Percentiles rank a stretch among this genome's conserved stretches.
Evolutionary conservation across 2,329 filamentous ascomycete species (phyloP).

Genomic region (Cladosporium sp.): DNA sequence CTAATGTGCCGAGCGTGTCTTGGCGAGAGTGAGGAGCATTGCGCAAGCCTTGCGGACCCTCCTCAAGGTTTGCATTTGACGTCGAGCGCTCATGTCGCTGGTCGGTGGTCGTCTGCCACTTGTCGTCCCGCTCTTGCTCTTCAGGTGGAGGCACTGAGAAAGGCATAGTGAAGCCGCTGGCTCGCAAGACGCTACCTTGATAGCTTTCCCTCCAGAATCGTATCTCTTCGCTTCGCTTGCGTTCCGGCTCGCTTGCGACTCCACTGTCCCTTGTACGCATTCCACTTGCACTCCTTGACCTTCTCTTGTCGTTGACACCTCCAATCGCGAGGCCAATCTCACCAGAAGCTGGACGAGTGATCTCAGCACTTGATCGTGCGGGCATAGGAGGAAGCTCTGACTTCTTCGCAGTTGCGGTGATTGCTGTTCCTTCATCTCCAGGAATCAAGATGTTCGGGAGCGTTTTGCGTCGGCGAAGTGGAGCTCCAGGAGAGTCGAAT

Average conservation of each 20-base stretch:
- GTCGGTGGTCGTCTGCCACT: constrained; percentile 7
- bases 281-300: constrained; percentile 33
- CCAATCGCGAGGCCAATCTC: constrained; percentile 17
- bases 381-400: constrained; percentile 10
- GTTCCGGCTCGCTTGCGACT: constrained; percentile 14
- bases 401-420: constrained; percentile 15
- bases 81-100: background rate
- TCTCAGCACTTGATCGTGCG: background rate
- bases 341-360: background rate
- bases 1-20: constrained; percentile 6
- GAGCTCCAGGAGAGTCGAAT: constrained; percentile 23
- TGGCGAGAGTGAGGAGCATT: constrained; percentile 2
- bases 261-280: constrained; percentile 17
- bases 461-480: constrained; percentile 28
- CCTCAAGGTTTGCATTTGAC: background rate
- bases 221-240: constrained; percentile 34
- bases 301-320: constrained; percentile 25
- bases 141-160: constrained; percentile 8
- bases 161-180: constrained; percentile 23
- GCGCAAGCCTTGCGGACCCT: background rate
- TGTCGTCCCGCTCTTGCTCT: constrained; percentile 13
- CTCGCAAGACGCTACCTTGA: constrained; percentile 25
- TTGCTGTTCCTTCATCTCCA: constrained; percentile 23
- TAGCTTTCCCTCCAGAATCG: constrained; percentile 34
- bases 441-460: constrained; percentile 28